phyloP scores from a whole-genome alignment of 805 yeast species.

The Kodamaea restingae region DNA sequence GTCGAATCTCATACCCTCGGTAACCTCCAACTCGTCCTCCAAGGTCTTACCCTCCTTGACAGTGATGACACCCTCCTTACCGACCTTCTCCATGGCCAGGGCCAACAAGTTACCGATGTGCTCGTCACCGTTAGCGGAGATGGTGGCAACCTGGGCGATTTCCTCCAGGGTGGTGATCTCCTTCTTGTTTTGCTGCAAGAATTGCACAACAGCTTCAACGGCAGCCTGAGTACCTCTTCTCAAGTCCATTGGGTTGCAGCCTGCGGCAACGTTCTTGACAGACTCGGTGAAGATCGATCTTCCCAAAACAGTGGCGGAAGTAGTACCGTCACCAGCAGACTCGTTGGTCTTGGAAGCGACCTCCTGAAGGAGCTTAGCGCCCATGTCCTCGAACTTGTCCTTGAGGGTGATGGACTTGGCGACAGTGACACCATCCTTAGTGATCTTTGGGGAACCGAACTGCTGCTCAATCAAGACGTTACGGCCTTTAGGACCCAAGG shows the following conservation, averaged over 20 bases:
- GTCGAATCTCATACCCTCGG: conserved; percentile 97
- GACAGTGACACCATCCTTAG: conserved; percentile 98
- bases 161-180: conserved; percentile 92
- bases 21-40: conserved; percentile 93
- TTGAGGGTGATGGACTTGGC: conserved; percentile 78
- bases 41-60: conserved; percentile 96
- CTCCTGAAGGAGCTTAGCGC: conserved; percentile 92
- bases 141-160: conserved; percentile 97
- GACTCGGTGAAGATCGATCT: conserved; percentile 93
- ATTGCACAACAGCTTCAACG: conserved; percentile 86
- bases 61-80: conserved; percentile 98
- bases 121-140: conserved; percentile 92
- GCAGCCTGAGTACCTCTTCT: conserved; percentile 98
- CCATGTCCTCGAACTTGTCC: conserved; percentile 94
- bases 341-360: conserved; percentile 97
- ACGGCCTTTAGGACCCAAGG: conserved; percentile 97
- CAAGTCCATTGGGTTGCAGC: conserved; percentile 97
- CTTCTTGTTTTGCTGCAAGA: conserved; percentile 78
- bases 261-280: conserved; percentile 96
- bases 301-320: conserved; percentile 94
- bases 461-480: conserved; percentile 95
- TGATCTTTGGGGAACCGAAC: conserved; percentile 95
- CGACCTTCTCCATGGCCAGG: conserved; percentile 96
- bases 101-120: conserved; percentile 92
- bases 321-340: conserved; percentile 98